Evolutionary conservation across 257 asterid species (phyloP), one percentile per base, ranked within the genome.

Genomic region (Solanum arcanum): DNA sequence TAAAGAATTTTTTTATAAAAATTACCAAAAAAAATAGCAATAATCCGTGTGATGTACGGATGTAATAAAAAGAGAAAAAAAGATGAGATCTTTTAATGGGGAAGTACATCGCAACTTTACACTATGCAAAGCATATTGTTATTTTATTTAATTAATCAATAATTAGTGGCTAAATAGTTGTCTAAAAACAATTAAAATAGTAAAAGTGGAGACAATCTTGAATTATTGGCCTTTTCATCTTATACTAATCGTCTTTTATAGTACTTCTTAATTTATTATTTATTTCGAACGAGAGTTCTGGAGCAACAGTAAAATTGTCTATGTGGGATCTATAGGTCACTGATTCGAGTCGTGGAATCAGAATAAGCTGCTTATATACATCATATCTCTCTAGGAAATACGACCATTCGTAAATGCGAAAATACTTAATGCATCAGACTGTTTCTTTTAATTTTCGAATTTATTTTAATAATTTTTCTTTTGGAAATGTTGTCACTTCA

Each of bases 11-110:
- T 69, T 35, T 73, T 73, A 20, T 44, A 25, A 47, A 25, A 12
- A 37, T n/a, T n/a, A 80, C 14, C 21, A 11, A 12, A 77, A 37
- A 25, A 52, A 52, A 52, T 77, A 76, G 62, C 29, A 68, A 70
- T 46, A 35, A 66, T 88, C 89, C 86, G 86, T 60, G 89, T 39
- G 29, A 21, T 73, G 91, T 86, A 88, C 90, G 94, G 91, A 89
- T 86, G 91, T 88, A 89, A 44, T 68, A 59, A 21, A 44, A 85
- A 35, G 64, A 44, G 44, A 23, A 33, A 52, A 84, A 31, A 69
- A 77, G 42, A 27, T 11, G 18, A 83, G 29, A 62, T 70, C 20
- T 16, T 44, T 70, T 35, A 83, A 82, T 75, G 64, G 60, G 49
- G 76, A 59, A 66, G 68, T 42, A 86, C 75, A 47, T 59, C 6